A percentile compares a stretch with the other conserved stretches of the same genome.
Evolutionary conservation across 2,329 filamentous ascomycete genomes (phyloP).

Genomic region (Neodidymelliopsis sp.): DNA sequence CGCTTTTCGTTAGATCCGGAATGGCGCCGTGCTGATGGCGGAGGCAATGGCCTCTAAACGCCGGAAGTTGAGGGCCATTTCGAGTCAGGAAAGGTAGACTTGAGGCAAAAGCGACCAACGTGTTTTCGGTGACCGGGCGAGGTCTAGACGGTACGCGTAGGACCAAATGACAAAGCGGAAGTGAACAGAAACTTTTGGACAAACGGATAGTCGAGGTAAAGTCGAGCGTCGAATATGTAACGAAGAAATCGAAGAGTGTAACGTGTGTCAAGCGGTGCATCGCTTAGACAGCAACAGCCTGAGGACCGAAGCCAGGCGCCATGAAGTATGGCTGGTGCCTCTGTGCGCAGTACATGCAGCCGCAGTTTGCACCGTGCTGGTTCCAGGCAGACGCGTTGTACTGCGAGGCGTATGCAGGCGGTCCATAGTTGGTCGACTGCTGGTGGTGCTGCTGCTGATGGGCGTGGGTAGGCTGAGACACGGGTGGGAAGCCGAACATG

Average conservation of each 20-base stretch:
- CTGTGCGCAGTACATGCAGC: conserved; percentile 49
- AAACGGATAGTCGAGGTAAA: conserved; percentile 41
- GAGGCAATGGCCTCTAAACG: conserved; percentile 37
- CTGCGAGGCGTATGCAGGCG: conserved; percentile 43
- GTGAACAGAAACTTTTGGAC: conserved; percentile 42
- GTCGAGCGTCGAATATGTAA: conserved; percentile 36
- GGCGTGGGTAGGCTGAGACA: conserved; percentile 43
- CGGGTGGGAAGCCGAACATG: conserved; percentile 51
- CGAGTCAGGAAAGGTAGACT: conserved; percentile 28
- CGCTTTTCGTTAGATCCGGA: conserved; percentile 48
- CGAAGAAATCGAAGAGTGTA: conserved; percentile 24
- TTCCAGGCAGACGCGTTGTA: conserved; percentile 49
- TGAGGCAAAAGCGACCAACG: conserved; percentile 29
- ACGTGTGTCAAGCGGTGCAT: conserved; percentile 1
- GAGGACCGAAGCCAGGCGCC: conserved; percentile 49
- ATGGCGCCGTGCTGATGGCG: conserved; percentile 47
- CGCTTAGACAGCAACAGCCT: conserved; percentile 46
- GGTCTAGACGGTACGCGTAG: conserved; percentile 20
- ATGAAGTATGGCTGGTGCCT: conserved; percentile 50
- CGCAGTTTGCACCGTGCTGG: conserved; percentile 47
- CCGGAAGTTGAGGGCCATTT: conserved; percentile 21
- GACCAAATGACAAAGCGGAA: conserved; percentile 21
- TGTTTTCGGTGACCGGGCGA: conserved; percentile 27
- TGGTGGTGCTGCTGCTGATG: conserved; percentile 59
- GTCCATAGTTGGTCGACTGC: conserved; percentile 48